Base-by-base conservation (phyloP, 169 alveolate species). In the Cryptosporidium muris region DNA sequence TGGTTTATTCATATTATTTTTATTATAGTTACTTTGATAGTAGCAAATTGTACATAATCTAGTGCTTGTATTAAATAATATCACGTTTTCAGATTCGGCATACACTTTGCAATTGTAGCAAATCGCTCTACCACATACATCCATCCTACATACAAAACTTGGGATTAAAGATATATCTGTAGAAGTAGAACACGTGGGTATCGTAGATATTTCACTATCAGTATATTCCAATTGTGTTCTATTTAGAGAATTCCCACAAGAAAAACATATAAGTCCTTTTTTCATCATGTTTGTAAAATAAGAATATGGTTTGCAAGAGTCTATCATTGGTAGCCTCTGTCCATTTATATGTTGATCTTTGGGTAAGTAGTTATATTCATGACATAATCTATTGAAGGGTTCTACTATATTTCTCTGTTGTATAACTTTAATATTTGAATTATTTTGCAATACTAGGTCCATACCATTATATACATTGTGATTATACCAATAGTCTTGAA, bases 121-220 rank as follows among this genome's bases (percentile, higher is more conserved):
- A 51, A 74, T 63, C 3, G 85, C 54, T 74, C 85, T 74, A 47
- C 85, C 85, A 74, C 85, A 74, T 43, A 52, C 51, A 34, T 74
- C 85, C 9, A 74, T 49, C 4, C 14, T 34, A 34, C 85, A 74
- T 5, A 48, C 60, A 48, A 48, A 74, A 9, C 85, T 64, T 25
- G 25, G 25, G 25, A 25, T 25, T 25, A 25, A 25, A 34, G 47
- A 45, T 2, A 3, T 9, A 45, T 74, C 85, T 9, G 85, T 58
- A 43, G 16, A 58, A 34, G 53, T 74, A 11, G 85, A 63, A 74
- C 85, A 74, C 16, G 85, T 74, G 36, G 42, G 58, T 2, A 60
- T 58, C 3, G 85, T 58, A 7, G 42, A 16, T 40, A 74, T 74
- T 8, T 74, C 85, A 40, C 60, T 68, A 9, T 63, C 49, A 9